These are phyloP conservation scores for Zymoseptoria pseudotritici DNA, from an alignment of 2,329 filamentous ascomycete genomes.

Conservation along the genomic window DNA sequence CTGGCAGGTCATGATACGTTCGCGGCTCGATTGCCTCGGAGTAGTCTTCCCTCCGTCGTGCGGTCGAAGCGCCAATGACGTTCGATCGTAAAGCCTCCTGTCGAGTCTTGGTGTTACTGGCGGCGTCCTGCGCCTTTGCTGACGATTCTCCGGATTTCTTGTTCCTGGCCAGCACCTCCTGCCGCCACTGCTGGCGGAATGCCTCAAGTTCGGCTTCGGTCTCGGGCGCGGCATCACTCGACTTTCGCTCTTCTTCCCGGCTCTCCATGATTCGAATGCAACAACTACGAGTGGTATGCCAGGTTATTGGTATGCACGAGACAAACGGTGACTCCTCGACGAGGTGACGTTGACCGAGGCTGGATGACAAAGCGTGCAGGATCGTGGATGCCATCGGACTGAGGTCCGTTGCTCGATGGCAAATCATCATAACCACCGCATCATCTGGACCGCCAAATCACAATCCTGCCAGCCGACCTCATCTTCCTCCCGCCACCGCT, in stretches of 20 bases:
- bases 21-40: slow-evolving; percentile 36
- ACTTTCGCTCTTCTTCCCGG: slow-evolving; percentile 1
- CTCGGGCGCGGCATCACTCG: slow-evolving; percentile 11
- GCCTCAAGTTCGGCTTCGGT: slow-evolving; percentile 66
- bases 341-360: not conserved
- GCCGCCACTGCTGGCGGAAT: slow-evolving; percentile 79
- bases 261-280: slow-evolving; percentile 5
- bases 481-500: not conserved
- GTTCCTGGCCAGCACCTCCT: slow-evolving; percentile 60
- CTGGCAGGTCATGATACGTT: slow-evolving; percentile 39
- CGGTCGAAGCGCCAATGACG: slow-evolving; percentile 15
- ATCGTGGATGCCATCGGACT: not conserved
- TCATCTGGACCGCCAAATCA: not conserved
- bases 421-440: not conserved
- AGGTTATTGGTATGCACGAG: not conserved
- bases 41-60: slow-evolving; percentile 27
- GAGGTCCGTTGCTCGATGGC: not conserved
- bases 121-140: not conserved
- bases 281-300: not conserved
- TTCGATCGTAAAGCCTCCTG: not conserved
- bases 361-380: not conserved
- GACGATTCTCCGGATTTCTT: slow-evolving; percentile 20
- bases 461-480: not conserved
- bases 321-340: not conserved
- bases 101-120: slow-evolving; percentile 1